Evolutionary conservation across 2,329 filamentous ascomycete species (phyloP).

Genomic region (Aspergillus sclerotialis): DNA sequence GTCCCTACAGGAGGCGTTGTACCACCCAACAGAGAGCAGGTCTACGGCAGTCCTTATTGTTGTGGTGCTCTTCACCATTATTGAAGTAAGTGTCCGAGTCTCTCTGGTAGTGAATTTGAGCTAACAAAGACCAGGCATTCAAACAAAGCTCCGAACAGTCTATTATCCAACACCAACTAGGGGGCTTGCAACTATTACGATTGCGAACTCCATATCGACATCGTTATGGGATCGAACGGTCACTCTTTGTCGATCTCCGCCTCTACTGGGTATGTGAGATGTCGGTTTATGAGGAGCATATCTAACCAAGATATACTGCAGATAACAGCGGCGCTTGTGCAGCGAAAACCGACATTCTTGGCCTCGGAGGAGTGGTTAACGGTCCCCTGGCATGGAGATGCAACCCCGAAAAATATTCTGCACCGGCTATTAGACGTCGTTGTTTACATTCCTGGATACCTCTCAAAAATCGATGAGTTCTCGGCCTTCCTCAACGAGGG

Average conservation of each 20-base stretch:
- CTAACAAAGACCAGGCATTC: too few relatives aligned
- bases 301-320: slow-evolving; percentile 2
- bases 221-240: slow-evolving; percentile 17
- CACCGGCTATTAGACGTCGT: slow-evolving; percentile 18
- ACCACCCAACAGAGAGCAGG: slow-evolving; percentile 10
- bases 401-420: slow-evolving; percentile 15
- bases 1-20: slow-evolving; percentile 12
- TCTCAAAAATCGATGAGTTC: slow-evolving; percentile 15
- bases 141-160: slow-evolving; percentile 19
- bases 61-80: slow-evolving; percentile 17
- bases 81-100: slow-evolving; percentile 12
- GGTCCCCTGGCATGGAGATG: slow-evolving; percentile 15
- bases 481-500: slow-evolving; percentile 3
- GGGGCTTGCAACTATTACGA: slow-evolving; percentile 15
- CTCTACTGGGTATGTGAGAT: slow-evolving; percentile 21
- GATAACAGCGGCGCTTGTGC: slow-evolving; percentile 18
- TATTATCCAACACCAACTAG: slow-evolving; percentile 18
- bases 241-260: slow-evolving; percentile 19
- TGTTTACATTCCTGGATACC: slow-evolving; percentile 18
- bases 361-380: slow-evolving; percentile 18
- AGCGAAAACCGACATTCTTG: slow-evolving; percentile 17
- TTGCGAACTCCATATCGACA: slow-evolving; percentile 18
- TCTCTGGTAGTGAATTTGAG: too few relatives aligned
- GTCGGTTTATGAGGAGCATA: neutral
- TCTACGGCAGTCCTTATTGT: slow-evolving; percentile 18